Conservation (phyloP, 2,329 filamentous ascomycete species). For the Exophiala mesophila region DNA sequence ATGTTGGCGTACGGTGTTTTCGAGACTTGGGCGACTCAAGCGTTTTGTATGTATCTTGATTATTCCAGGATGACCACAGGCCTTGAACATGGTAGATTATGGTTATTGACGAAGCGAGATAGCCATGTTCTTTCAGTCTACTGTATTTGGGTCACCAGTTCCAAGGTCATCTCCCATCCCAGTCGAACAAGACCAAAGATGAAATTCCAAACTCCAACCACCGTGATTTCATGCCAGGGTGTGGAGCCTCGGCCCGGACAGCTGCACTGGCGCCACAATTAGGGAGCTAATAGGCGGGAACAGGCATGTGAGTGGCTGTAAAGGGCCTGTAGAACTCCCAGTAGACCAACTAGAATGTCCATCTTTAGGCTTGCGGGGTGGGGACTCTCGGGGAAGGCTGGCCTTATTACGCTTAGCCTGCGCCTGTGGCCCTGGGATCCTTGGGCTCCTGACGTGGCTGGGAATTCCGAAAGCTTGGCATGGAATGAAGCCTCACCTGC, state of each 20-base stretch:
- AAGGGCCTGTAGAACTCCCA: neutral
- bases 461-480: conserved; percentile 10
- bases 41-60: too few species aligned
- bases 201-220: conserved; percentile 4
- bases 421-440: neutral
- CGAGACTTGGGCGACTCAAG: too few species aligned
- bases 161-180: too few species aligned
- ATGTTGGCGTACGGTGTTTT: too few species aligned
- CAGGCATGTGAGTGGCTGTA: neutral
- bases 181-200: too few species aligned
- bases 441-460: conserved; percentile 6
- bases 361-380: neutral
- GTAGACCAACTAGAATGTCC: neutral
- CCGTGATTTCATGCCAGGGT: conserved; percentile 2
- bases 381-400: neutral
- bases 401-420: too few species aligned
- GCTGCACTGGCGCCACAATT: neutral
- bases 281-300: too few species aligned
- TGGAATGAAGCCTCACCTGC: neutral
- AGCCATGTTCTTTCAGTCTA: too few species aligned
- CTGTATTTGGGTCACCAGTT: too few species aligned
- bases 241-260: neutral
- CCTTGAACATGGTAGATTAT: too few species aligned
- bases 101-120: too few species aligned
- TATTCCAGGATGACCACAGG: too few species aligned